phyloP scores from a whole-genome alignment of 768 basidiomycete species.

The Tubosaeta sp. region DNA sequence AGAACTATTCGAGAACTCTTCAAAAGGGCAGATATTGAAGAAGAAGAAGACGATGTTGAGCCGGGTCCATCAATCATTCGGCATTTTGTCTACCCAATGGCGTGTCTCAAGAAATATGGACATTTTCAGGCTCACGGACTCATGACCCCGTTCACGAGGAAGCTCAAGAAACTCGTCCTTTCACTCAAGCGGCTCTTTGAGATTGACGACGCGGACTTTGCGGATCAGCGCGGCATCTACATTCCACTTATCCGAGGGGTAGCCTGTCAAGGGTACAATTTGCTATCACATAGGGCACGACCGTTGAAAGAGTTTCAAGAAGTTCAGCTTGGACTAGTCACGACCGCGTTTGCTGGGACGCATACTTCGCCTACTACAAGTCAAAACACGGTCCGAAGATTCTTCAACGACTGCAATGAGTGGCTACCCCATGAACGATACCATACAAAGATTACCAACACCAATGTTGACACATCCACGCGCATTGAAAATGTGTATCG shows the following conservation, averaged over 20 bases:
- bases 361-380: neutral
- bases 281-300: neutral
- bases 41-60: neutral
- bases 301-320: neutral
- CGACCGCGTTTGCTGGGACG: neutral
- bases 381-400: neutral
- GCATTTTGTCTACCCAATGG: slow-evolving; percentile 3
- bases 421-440: neutral
- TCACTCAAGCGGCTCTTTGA: no score
- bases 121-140: neutral
- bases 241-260: neutral
- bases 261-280: neutral
- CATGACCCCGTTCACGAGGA: neutral
- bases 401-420: neutral
- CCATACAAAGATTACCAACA: neutral
- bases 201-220: no score
- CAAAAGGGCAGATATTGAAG: neutral
- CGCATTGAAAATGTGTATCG: neutral
- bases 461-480: neutral
- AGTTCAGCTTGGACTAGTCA: neutral
- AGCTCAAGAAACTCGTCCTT: neutral
- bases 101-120: neutral
- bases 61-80: neutral
- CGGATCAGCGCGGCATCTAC: no score
- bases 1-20: neutral